Conservation (phyloP, 2,329 filamentous ascomycete species). For the Ophiostoma sp. region DNA sequence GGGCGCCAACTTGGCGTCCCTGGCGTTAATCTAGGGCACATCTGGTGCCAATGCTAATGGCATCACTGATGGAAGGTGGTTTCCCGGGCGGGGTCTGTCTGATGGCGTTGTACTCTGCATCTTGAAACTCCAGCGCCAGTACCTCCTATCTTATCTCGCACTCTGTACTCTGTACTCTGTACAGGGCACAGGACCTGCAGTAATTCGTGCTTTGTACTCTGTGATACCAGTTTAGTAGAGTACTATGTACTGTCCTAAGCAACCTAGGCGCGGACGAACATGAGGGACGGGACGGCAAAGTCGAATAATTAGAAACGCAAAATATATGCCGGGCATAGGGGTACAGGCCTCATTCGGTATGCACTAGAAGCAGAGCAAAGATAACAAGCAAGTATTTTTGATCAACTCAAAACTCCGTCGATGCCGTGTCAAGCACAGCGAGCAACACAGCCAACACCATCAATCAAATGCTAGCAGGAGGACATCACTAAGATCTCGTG, state of each 20-base stretch:
- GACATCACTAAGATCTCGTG: background rate
- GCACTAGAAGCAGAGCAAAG: background rate
- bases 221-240: background rate
- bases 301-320: background rate
- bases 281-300: constrained; percentile 10
- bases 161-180: no score
- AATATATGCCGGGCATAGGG: background rate
- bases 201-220: background rate
- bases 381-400: background rate
- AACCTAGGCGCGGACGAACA: constrained; percentile 7
- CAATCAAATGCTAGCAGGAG: background rate
- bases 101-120: background rate
- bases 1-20: constrained; percentile 1
- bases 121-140: background rate
- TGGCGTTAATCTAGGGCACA: background rate
- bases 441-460: background rate
- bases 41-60: constrained; percentile 1
- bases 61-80: constrained; percentile 9
- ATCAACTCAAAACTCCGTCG: background rate
- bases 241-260: background rate
- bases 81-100: background rate
- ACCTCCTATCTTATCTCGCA: background rate
- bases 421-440: background rate
- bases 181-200: background rate
- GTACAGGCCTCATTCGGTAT: background rate